phyloP scores from a whole-genome alignment of 441 rosid species.

The Populus hybrid region DNA sequence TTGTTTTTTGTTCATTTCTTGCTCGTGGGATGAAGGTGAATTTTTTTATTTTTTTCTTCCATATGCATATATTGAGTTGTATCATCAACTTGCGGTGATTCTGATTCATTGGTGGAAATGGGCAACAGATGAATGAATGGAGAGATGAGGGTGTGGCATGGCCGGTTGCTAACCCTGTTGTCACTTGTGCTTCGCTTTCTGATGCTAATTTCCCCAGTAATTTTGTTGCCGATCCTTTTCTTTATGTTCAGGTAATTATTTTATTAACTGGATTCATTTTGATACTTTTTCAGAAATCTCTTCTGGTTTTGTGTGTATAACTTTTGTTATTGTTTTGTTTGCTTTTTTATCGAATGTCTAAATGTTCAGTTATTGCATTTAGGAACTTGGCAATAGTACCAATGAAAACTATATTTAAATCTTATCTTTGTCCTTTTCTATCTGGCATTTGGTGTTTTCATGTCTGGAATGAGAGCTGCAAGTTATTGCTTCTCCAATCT shows the following conservation, averaged over 20 bases:
- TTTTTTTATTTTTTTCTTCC: neutral
- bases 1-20: neutral
- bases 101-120: slow-evolving; percentile 20
- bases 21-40: neutral
- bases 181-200: slow-evolving; percentile 82
- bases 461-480: too few relatives aligned
- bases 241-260: slow-evolving; percentile 64
- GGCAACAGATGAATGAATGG: slow-evolving; percentile 62
- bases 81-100: slow-evolving; percentile 1
- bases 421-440: too few relatives aligned
- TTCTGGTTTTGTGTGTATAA: neutral
- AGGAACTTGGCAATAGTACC: neutral
- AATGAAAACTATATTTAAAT: too few relatives aligned
- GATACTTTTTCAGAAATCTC: too few relatives aligned
- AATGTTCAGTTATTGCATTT: neutral
- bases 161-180: slow-evolving; percentile 92
- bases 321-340: neutral
- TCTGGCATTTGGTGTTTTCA: too few relatives aligned
- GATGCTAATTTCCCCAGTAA: slow-evolving; percentile 80
- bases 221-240: slow-evolving; percentile 92
- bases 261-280: neutral
- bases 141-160: slow-evolving; percentile 74
- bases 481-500: too few relatives aligned
- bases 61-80: slow-evolving; percentile 1
- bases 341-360: neutral